Base-by-base conservation (phyloP, 78 protist species). In the Chrysochromulina parva region DNA sequence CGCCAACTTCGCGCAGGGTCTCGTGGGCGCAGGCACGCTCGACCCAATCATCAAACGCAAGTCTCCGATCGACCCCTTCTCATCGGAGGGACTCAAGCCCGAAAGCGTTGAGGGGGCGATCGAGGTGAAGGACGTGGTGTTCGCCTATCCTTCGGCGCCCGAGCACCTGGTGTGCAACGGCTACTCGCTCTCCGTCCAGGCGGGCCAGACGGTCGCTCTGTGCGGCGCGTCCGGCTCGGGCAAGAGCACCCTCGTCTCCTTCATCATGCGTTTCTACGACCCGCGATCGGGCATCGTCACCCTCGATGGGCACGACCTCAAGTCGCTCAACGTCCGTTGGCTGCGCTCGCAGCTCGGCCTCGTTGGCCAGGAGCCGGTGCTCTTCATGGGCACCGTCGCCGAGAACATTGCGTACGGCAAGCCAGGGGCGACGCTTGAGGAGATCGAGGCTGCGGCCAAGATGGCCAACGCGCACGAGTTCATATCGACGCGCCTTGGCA, bases 151-250 rank as follows among this genome's bases (percentile, higher is more conserved):
- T 57, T 57, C 96, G 28, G 67, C 96, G 60, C 96, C 94, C 9
- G 96, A 95, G 52, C 74, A 69, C 16, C 38, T 48, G 48, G 97
- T 96, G 14, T 90, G 94, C 67, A 90, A 88, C 28, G 92, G 90
- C 85, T 85, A 96, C 57, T 67, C 90, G 69, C 60, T 96, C 88
- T 47, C 81, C 54, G 28, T 97, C 67, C 59, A 58, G 3, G 48
- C 94, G 20, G 98, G 98, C 19, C 74, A 93, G 85, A 90, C 95
- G 11, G 94, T 95, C 57, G 99, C 98, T 17, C 14, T 98, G 7
- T 98, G 97, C 53, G 99, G 99, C 5, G 71, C 97, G 48, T 65
- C 92, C n/a, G 99, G 99, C 28, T 66, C 92, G 16, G 99, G 99
- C 57, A 97, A 97, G 91, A 91, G 95, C 58, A 97, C 97, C 0